Percentiles rank a stretch among this genome's conserved stretches.
These are phyloP conservation scores for Corylus americana DNA, from an alignment of 306 rosid species.

Conservation along the genomic window DNA sequence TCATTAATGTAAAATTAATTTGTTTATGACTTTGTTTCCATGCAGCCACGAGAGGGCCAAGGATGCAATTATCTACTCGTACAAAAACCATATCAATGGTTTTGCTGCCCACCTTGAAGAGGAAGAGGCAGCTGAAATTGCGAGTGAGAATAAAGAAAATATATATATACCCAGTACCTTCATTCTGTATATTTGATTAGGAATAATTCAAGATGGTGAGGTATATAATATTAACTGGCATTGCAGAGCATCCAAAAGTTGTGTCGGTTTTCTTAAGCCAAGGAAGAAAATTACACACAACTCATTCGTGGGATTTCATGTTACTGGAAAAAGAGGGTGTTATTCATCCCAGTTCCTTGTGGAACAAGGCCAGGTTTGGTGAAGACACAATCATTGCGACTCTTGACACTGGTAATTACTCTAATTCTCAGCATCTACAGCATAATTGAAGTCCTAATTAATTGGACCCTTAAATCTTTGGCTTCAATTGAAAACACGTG, in stretches of 20 bases:
- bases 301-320: constrained; percentile 79
- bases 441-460: too few relatives aligned
- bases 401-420: constrained; percentile 58
- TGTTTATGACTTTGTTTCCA: not conserved
- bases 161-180: too few relatives aligned
- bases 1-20: too few relatives aligned
- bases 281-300: constrained; percentile 46
- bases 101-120: constrained; percentile 60
- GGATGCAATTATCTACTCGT: constrained; percentile 61
- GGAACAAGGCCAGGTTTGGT: constrained; percentile 60
- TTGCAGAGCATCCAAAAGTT: constrained; percentile 49
- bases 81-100: constrained; percentile 61
- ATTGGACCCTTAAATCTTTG: not conserved
- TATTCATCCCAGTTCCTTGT: constrained; percentile 29
- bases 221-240: not conserved
- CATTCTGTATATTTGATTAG: too few relatives aligned
- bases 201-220: not conserved
- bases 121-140: constrained; percentile 44
- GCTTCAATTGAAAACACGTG: too few relatives aligned
- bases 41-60: constrained; percentile 51
- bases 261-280: constrained; percentile 40
- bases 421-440: too few relatives aligned
- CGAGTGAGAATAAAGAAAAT: constrained; percentile 27
- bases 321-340: constrained; percentile 39
- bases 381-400: constrained; percentile 58